Conservation (phyloP, 2,329 filamentous ascomycete genomes). For the Didymella arachidicola region DNA sequence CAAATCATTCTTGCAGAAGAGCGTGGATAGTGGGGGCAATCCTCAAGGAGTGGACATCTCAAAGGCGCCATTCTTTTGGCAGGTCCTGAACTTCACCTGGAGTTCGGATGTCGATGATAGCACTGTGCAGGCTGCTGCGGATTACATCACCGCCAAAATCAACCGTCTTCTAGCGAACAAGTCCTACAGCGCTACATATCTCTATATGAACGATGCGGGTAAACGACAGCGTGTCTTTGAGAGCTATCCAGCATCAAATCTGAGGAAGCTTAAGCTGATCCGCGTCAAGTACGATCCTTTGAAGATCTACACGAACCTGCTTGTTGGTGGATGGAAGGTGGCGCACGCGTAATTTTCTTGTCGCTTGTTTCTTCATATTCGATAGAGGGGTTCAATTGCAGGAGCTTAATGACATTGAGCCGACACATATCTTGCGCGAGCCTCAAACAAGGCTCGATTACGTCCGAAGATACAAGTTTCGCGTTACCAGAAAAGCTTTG, state of each 20-base stretch:
- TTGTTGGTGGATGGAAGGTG: slow-evolving; percentile 36
- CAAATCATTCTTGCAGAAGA: slow-evolving; percentile 26
- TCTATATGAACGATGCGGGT: slow-evolving; percentile 40
- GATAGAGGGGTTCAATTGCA: not conserved
- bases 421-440: not conserved
- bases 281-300: slow-evolving; percentile 44
- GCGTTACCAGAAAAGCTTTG: not conserved
- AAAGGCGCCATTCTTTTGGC: slow-evolving; percentile 29
- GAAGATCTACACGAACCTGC: slow-evolving; percentile 35
- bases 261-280: slow-evolving; percentile 38
- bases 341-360: slow-evolving; percentile 5
- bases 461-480: not conserved
- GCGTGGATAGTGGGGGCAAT: slow-evolving; percentile 27
- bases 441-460: not conserved
- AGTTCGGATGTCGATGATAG: slow-evolving; percentile 25
- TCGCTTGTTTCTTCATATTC: not conserved
- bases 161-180: slow-evolving; percentile 12
- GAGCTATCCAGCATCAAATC: slow-evolving; percentile 41
- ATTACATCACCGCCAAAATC: slow-evolving; percentile 22
- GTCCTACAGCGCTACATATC: slow-evolving; percentile 13
- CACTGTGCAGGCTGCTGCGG: slow-evolving; percentile 12
- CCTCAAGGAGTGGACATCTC: slow-evolving; percentile 29
- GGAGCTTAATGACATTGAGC: not conserved
- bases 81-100: slow-evolving; percentile 29
- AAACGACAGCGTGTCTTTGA: slow-evolving; percentile 36